phyloP scores from a whole-genome alignment of 768 basidiomycete species.

The Serpula lacrymans region DNA sequence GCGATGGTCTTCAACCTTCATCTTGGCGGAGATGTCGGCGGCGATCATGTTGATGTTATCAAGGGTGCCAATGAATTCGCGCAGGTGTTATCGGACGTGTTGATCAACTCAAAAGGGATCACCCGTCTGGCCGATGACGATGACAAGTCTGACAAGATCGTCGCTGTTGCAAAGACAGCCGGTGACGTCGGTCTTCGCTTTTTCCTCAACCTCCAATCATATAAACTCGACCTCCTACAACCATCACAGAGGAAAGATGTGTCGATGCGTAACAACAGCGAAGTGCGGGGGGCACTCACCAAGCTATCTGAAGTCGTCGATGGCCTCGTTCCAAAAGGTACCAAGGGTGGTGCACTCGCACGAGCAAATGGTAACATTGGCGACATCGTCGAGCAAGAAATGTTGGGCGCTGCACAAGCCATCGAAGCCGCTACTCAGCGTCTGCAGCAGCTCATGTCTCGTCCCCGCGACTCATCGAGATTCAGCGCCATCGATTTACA shows the following conservation, averaged over 20 bases:
- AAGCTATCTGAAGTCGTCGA: slow-evolving; percentile 90
- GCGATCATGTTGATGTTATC: slow-evolving; percentile 96
- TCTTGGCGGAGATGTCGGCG: slow-evolving; percentile 81
- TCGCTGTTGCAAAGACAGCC: slow-evolving; percentile 76
- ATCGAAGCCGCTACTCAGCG: slow-evolving; percentile 92
- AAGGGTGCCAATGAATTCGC: slow-evolving; percentile 96
- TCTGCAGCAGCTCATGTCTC: slow-evolving; percentile 85
- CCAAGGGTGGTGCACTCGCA: slow-evolving; percentile 62
- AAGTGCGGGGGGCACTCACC: slow-evolving; percentile 74
- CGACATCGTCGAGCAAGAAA: slow-evolving; percentile 94
- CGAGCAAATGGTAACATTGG: slow-evolving; percentile 91
- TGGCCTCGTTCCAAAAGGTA: slow-evolving; percentile 77
- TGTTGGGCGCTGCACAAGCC: slow-evolving; percentile 87
- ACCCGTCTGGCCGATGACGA: slow-evolving; percentile 90
- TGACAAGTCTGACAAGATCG: slow-evolving; percentile 87
- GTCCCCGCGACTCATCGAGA: slow-evolving; percentile 82
- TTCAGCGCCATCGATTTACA: slow-evolving; percentile 91
- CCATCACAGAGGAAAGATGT: slow-evolving; percentile 76
- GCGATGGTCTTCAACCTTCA: slow-evolving; percentile 92
- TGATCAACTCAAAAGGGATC: slow-evolving; percentile 93
- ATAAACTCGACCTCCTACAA: slow-evolving; percentile 82
- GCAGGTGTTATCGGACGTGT: slow-evolving; percentile 86
- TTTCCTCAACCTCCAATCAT: slow-evolving; percentile 95
- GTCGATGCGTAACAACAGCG: slow-evolving; percentile 85
- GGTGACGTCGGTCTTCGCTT: slow-evolving; percentile 89